Conservation (phyloP, 106 monocot genomes). For the Acorus calamus region DNA sequence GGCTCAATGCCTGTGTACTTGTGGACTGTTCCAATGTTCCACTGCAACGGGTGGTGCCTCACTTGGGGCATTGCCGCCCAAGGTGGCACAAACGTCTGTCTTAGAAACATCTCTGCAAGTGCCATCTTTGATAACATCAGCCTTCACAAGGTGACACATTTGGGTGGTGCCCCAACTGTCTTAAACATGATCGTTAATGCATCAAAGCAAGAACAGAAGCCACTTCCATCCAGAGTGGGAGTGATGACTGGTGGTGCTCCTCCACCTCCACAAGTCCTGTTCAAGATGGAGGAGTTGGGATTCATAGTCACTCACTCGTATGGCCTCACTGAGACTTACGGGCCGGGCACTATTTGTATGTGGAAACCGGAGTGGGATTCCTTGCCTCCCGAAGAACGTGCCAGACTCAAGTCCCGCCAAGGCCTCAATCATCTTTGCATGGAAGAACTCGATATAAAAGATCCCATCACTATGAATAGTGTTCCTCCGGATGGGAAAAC, state of each 20-base stretch:
- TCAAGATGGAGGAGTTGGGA: slow-evolving; percentile 49
- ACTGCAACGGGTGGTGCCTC: slow-evolving; percentile 77
- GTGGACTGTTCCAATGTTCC: slow-evolving; percentile 80
- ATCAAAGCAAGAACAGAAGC: slow-evolving; percentile 11
- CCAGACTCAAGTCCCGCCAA: slow-evolving; percentile 50
- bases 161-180: slow-evolving; percentile 59
- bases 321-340: slow-evolving; percentile 74
- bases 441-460: slow-evolving; percentile 49
- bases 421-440: slow-evolving; percentile 48
- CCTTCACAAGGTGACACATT: slow-evolving; percentile 43
- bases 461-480: slow-evolving; percentile 49
- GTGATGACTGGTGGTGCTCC: slow-evolving; percentile 54
- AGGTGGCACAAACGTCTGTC: slow-evolving; percentile 66
- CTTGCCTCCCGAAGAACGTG: slow-evolving; percentile 30
- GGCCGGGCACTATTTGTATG: slow-evolving; percentile 35
- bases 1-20: slow-evolving; percentile 43
- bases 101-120: slow-evolving; percentile 38
- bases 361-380: slow-evolving; percentile 65
- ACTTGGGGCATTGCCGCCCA: slow-evolving; percentile 62
- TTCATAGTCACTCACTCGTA: slow-evolving; percentile 49
- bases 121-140: slow-evolving; percentile 34
- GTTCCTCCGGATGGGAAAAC: slow-evolving; percentile 56
- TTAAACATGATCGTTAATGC: slow-evolving; percentile 54
- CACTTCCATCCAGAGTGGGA: slow-evolving; percentile 23
- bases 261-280: slow-evolving; percentile 45